Conservation (phyloP, 805 yeast species). For the Yarrowia bubula region DNA sequence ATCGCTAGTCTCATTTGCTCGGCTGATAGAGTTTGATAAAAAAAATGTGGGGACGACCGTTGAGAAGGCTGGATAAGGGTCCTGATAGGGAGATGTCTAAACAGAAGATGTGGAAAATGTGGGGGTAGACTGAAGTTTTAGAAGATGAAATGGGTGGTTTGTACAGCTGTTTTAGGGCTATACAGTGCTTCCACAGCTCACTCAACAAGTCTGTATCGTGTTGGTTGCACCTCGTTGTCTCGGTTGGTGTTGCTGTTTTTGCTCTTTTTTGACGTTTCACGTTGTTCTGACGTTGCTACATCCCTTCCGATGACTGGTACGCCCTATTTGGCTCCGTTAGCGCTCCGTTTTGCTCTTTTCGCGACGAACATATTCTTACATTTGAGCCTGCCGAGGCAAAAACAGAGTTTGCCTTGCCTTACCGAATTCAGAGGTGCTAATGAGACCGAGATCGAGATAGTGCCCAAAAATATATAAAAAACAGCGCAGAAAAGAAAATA, state of each 20-base stretch:
- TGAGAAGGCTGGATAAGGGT: slow-evolving; percentile 2
- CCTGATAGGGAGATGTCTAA: not conserved
- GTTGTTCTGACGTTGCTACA: too few relatives aligned
- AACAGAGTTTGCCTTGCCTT: slow-evolving; percentile 5
- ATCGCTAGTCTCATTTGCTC: not conserved
- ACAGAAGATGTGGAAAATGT: not conserved
- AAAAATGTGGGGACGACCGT: slow-evolving; percentile 2
- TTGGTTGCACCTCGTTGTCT: too few relatives aligned
- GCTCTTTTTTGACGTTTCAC: too few relatives aligned
- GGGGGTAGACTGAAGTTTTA: not conserved
- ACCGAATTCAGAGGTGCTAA: slow-evolving; percentile 9
- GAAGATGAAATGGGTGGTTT: too few relatives aligned
- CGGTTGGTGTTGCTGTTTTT: too few relatives aligned
- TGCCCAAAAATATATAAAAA: not conserved
- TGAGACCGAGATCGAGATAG: not conserved
- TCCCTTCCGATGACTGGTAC: not conserved
- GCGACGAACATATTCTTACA: slow-evolving; percentile 6
- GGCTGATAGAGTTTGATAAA: not conserved
- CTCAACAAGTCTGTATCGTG: too few relatives aligned
- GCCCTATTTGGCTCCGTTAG: not conserved
- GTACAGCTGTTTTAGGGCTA: too few relatives aligned
- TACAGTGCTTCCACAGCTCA: too few relatives aligned
- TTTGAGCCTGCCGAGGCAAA: slow-evolving; percentile 4
- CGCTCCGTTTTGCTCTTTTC: not conserved
- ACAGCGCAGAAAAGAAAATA: not conserved